Evolutionary conservation across 805 yeast genomes (phyloP).

Genomic region (Helenozyma baotianmanensis): DNA sequence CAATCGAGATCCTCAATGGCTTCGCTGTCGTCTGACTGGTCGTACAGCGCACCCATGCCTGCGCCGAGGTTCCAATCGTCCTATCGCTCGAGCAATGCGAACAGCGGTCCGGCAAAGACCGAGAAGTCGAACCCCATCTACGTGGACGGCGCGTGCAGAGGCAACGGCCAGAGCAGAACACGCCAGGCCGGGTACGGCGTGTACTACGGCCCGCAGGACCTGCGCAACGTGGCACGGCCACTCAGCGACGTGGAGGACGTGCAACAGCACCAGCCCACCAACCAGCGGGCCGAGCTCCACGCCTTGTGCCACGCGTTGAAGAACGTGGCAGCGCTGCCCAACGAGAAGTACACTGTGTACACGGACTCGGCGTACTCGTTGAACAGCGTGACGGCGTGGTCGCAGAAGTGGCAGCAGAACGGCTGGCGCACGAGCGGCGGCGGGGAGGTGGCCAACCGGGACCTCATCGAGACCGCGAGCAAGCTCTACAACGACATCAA

Average conservation of each 20-base stretch:
- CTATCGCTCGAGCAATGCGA: not conserved
- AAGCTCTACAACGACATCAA: slow-evolving; percentile 31
- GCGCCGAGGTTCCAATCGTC: too few species aligned
- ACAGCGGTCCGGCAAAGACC: too few species aligned
- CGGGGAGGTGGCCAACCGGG: slow-evolving; percentile 45
- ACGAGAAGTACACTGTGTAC: slow-evolving; percentile 42
- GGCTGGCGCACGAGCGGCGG: slow-evolving; percentile 50
- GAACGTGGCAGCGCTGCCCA: slow-evolving; percentile 19
- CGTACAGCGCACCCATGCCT: too few species aligned
- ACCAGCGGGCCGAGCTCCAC: slow-evolving; percentile 73
- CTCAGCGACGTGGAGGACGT: slow-evolving; percentile 32
- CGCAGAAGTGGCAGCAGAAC: slow-evolving; percentile 49
- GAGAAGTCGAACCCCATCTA: slow-evolving; percentile 35
- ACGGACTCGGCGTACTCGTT: slow-evolving; percentile 73
- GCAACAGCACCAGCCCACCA: slow-evolving; percentile 46
- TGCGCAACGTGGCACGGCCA: slow-evolving; percentile 52
- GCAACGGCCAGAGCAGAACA: slow-evolving; percentile 44
- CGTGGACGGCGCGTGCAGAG: slow-evolving; percentile 75
- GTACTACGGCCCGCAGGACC: slow-evolving; percentile 54
- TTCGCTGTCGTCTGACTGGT: too few species aligned
- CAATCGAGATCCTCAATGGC: too few species aligned
- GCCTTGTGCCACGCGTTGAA: slow-evolving; percentile 60
- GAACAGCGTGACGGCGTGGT: slow-evolving; percentile 56
- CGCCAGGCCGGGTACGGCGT: slow-evolving; percentile 69
- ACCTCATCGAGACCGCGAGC: slow-evolving; percentile 38